Base-by-base conservation (phyloP, 352 stramenopile species). In the Globisporangium paroecandrum region DNA sequence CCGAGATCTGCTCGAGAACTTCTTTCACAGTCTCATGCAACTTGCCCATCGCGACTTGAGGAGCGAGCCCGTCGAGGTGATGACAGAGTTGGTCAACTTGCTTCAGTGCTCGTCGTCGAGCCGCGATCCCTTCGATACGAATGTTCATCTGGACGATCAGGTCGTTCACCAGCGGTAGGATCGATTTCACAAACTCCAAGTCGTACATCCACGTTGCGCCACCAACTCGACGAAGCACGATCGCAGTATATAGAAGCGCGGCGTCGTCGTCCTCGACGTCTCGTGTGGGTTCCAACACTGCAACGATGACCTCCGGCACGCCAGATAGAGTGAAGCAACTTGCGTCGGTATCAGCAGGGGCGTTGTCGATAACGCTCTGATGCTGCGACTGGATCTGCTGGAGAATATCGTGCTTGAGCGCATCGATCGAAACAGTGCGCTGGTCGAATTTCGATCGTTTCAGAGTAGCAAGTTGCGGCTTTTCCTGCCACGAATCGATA, bases 131-230 rank as follows among this genome's bases (percentile, higher is more conserved):
- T 58, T 81, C 69, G 0, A 90, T 69, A 1, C 82, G 77, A 1
- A 69, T 3, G 58, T 90, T 90, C 38, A 88, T 70, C 18, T 73
- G 61, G 1, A 24, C 10, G n/a, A 90, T 76, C 0, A 90, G 46
- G 12, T 73, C 68, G 36, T 90, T 80, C 22, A 90, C 62, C 22
- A 70, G 55, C 4, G 79, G 77, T 10, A 89, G 13, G 18, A 90
- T 54, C 3, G 65, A 72, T 1, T 64, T 32, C 3, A 94, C 46
- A 27, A 92, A 84, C 6, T 91, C 82, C 22, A 81, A 51, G 47
- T 91, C 84, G 54, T 89, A 89, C 15, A 51, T 55, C 84, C 84
- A 93, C 1, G 75, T 78, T 8, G 76, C 78, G 0, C 77, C 76
- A 7, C 61, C 61, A 0, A 90, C 77, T 3, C 86, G 75, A 1